A percentile compares a stretch with the other conserved stretches of the same genome.
Conservation (phyloP, 2,329 filamentous ascomycete species). For the Fusarium chlamydosporum region DNA sequence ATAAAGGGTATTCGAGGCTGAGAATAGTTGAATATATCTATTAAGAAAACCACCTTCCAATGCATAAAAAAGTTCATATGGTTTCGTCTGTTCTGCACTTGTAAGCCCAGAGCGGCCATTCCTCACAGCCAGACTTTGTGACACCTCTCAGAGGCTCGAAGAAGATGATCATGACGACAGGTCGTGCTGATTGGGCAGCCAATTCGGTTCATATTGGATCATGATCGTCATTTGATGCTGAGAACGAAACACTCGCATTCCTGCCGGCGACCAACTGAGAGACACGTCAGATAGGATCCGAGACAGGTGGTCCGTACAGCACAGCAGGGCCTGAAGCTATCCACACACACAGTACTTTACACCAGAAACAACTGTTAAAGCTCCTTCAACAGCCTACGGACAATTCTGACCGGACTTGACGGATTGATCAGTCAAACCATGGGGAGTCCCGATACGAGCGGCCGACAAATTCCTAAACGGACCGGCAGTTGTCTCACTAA, state of each 20-base stretch:
- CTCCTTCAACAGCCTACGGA: slow-evolving; percentile 6
- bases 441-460: background rate
- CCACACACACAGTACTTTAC: background rate
- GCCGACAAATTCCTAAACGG: slow-evolving; percentile 9
- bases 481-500: slow-evolving; percentile 18
- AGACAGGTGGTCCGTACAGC: background rate
- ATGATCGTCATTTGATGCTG: background rate
- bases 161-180: background rate
- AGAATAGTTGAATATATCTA: too few relatives aligned
- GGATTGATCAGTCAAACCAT: background rate
- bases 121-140: slow-evolving; percentile 14
- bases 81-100: background rate
- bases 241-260: slow-evolving; percentile 11
- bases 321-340: background rate
- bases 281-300: background rate
- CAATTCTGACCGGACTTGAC: slow-evolving; percentile 6
- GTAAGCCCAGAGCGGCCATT: slow-evolving; percentile 5
- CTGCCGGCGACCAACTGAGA: background rate
- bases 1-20: background rate
- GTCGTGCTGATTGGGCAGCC: background rate
- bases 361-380: background rate
- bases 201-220: background rate
- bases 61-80: too few relatives aligned
- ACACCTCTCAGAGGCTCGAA: background rate
- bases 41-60: too few relatives aligned